These are phyloP conservation scores for Vaccinium corymbosum DNA, from an alignment of 148 eudicot genomes.

Conservation along the genomic window DNA sequence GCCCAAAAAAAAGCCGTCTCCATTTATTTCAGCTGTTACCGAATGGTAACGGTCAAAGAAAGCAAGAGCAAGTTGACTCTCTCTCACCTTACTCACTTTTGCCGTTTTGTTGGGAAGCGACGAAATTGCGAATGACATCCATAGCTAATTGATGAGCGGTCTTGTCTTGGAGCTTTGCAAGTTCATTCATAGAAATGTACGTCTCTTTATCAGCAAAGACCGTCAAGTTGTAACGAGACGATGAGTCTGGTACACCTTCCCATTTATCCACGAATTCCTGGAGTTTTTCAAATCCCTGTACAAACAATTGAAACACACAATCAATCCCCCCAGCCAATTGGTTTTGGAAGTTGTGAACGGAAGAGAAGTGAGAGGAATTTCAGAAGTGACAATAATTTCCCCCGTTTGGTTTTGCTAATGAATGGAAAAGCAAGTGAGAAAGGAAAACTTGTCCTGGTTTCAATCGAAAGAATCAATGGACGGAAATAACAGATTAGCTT, in stretches of 20 bases:
- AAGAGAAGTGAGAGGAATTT: background rate
- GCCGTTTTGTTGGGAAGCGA: constrained; percentile 67
- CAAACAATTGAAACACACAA: constrained; percentile 4
- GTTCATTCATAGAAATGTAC: constrained; percentile 58
- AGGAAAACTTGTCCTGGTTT: background rate
- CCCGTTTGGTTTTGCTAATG: background rate
- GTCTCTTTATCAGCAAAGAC: constrained; percentile 75
- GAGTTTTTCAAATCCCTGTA: constrained; percentile 84
- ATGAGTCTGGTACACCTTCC: constrained; percentile 52
- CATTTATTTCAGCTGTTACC: background rate
- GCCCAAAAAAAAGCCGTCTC: background rate
- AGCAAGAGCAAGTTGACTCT: background rate
- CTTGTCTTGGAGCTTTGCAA: constrained; percentile 68
- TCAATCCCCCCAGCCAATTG: background rate
- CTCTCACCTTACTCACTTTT: constrained; percentile 30
- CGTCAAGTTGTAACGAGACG: constrained; percentile 53
- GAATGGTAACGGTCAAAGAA: background rate
- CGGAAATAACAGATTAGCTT: background rate
- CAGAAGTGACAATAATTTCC: background rate
- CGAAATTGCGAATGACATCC: constrained; percentile 63
- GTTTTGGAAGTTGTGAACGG: background rate
- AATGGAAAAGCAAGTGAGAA: background rate
- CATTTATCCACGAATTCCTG: constrained; percentile 73
- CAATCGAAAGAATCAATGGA: background rate
- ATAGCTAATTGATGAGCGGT: constrained; percentile 80